These are phyloP conservation scores for Zygotorulaspora danielsina DNA, from an alignment of 805 yeast species.

Conservation along the genomic window DNA sequence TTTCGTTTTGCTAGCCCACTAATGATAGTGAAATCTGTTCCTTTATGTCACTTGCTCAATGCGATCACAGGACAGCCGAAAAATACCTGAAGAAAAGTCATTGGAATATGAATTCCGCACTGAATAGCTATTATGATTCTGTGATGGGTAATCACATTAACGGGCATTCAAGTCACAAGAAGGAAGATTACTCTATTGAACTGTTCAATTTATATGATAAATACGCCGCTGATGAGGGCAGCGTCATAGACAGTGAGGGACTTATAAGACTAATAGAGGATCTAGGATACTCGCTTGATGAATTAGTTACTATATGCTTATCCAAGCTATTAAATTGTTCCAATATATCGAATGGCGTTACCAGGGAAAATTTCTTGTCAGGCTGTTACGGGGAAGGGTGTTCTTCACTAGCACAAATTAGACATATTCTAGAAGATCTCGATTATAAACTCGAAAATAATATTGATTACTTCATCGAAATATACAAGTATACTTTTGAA, in stretches of 20 bases:
- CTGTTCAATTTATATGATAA: constrained; percentile 18
- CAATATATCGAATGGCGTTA: constrained; percentile 19
- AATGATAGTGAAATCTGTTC: constrained; percentile 5
- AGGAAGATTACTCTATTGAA: constrained; percentile 17
- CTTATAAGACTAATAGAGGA: constrained; percentile 65
- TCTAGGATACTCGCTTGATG: constrained; percentile 69
- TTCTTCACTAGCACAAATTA: constrained; percentile 47
- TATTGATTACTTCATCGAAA: constrained; percentile 43
- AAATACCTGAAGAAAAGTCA: constrained; percentile 24
- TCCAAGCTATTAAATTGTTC: constrained; percentile 57
- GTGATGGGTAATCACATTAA: constrained; percentile 23
- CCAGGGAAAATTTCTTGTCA: constrained; percentile 22
- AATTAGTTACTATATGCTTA: constrained; percentile 61
- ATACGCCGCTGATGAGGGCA: constrained; percentile 22
- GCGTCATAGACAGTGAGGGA: constrained; percentile 69
- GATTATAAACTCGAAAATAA: constrained; percentile 36
- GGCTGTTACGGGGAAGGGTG: constrained; percentile 27
- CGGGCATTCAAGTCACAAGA: constrained; percentile 1
- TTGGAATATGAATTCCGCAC: constrained; percentile 32
- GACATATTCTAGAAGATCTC: constrained; percentile 34
- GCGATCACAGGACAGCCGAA: constrained; percentile 19
- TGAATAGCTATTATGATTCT: constrained; percentile 33
- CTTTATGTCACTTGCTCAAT: constrained; percentile 25
- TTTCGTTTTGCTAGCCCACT: constrained; percentile 2
- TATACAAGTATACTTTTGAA: constrained; percentile 69